Evolutionary conservation across 2,329 filamentous ascomycete species (phyloP), one percentile per base, ranked within the genome.

Genomic region (Periglandula ipomoeae): DNA sequence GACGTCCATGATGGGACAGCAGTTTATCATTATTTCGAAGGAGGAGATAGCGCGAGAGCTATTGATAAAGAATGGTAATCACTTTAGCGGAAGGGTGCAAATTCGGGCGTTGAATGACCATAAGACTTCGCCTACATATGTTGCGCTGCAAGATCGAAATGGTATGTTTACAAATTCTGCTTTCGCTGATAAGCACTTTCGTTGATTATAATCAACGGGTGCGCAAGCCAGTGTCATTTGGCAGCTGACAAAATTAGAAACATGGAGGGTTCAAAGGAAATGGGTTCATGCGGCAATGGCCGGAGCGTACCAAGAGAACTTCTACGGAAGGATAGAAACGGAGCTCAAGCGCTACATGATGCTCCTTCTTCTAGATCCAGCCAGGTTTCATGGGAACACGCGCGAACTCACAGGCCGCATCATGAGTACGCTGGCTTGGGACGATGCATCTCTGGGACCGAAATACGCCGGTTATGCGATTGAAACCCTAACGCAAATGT

Each of bases 261-360:
- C 59, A 38, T 76, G 73, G 73, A 70, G 66, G 32, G 62, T 61
- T 5, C 73, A 76, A 53, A 67, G 73, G 20, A 75, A 74, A 60
- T 76, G 72, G 73, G 67, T 72, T 11, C 73, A 76, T 52, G 69
- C 73, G 8, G 72, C 73, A 55, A 70, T 72, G 69, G 62, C 61
- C n/a, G 61, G 65, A 11, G 65, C 65, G 26, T 61, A 68, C 42
- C 62, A 65, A 40, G 50, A 61, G 6, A 65, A 66, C 52, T 76
- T 75, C 55, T 73, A 72, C 54, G 73, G 73, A 3, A 70, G 74
- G 53, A 66, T 74, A 44, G 73, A 75, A 54, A 57, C 56, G 13
- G 73, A 76, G 56, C 66, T 70, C 50, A 67, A 65, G 50, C 66
- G 71, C 13, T 72, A 66, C 50, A 65, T 75, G 11, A 69, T 68